These are phyloP conservation scores for Lignosus rhinocerotis DNA, from an alignment of 1,284 basidiomycete genomes.

Conservation along the genomic window DNA sequence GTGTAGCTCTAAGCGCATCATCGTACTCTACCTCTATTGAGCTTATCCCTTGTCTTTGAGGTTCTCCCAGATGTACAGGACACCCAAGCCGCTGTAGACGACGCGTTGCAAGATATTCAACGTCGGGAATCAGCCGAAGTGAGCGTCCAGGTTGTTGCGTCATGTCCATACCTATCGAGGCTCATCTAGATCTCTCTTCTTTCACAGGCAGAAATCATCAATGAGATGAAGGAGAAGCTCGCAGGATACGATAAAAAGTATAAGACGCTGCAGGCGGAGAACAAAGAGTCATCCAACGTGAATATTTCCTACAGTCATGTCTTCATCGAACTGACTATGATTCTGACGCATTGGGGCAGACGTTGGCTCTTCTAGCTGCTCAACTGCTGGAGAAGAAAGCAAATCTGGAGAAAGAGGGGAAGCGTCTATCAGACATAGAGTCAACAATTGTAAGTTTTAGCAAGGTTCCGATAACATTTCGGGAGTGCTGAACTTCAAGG, in stretches of 20 bases:
- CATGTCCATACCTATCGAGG: neutral
- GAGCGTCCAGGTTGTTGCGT: neutral
- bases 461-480: neutral
- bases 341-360: neutral
- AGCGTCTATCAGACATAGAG: neutral
- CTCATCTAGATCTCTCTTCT: too few relatives aligned
- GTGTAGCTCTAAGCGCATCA: too few relatives aligned
- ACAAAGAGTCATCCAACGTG: neutral
- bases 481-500: too few relatives aligned
- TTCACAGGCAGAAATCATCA: neutral
- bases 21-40: too few relatives aligned
- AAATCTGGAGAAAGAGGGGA: neutral
- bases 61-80: neutral
- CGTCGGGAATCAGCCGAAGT: neutral
- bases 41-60: neutral
- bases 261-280: neutral
- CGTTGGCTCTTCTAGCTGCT: neutral
- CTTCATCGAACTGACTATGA: neutral
- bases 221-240: neutral
- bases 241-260: neutral
- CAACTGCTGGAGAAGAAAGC: neutral
- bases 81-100: neutral
- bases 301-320: neutral
- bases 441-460: neutral
- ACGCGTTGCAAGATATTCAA: neutral